Base-by-base conservation (phyloP, 306 rosid species). In the Neltuma alba region DNA sequence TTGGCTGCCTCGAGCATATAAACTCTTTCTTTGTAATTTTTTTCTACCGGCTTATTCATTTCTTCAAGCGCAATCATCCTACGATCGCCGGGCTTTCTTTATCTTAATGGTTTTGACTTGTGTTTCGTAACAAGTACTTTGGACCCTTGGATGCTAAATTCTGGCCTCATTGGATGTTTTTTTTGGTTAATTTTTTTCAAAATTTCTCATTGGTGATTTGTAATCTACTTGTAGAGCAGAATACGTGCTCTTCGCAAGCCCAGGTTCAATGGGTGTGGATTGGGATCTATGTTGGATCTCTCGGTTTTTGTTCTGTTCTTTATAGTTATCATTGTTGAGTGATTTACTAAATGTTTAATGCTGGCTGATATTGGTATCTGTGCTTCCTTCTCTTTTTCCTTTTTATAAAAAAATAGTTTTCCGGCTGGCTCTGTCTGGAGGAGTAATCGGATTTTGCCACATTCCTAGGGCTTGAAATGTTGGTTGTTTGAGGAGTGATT, bases 211-310 rank as follows among this genome's bases (percentile, higher is more conserved):
- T 73, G 3, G 76, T 63, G 60, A 57, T 86, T 85, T 85, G 47
- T 63, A 60, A 75, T 50, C 72, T 64, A 81, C 75, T 82, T 71
- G 60, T 52, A n/a, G 20, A 79, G 54, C 34, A 25, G 20, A 79
- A 75, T 80, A 86, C 57, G 55, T 82, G 20, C 77, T 83, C 48
- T 70, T 58, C 38, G 77, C 70, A 44, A 76, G 95, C 47, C 84
- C 87, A 82, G 93, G 90, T 91, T 91, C 93, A 90, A 70, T 89
- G 97, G 79, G 87, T 71, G 44, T 87, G 86, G 89, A 84, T 89
- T 90, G 98, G 91, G 94, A 93, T 90, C 97, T 91, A 93, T 89
- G 92, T 90, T 88, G 88, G 92, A 93, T 90, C 93, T 73, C 84
- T 89, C 80, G 87, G 81, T 78, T 86, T 88, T 82, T 84, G 86